A percentile compares a stretch with the other conserved stretches of the same genome.
phyloP scores from a whole-genome alignment of 805 yeast genomes.

The Diddensiella caesifluorescens region DNA sequence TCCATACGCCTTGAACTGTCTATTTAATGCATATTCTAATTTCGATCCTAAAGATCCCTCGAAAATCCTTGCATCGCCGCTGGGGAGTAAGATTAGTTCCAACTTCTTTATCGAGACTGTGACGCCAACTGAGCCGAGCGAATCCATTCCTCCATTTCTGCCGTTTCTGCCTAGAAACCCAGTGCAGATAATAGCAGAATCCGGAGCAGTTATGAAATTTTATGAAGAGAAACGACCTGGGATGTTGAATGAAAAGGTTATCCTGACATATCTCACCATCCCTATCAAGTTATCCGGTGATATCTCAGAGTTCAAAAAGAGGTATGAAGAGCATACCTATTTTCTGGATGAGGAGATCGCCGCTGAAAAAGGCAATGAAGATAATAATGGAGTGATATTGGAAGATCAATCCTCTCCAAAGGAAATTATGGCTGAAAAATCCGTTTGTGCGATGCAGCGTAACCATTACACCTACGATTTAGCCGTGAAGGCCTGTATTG shows the following conservation, averaged over 20 bases:
- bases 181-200: constrained; percentile 58
- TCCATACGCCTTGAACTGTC: constrained; percentile 27
- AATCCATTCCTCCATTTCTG: constrained; percentile 57
- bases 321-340: constrained; percentile 36
- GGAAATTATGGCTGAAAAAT: constrained; percentile 14
- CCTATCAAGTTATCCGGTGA: constrained; percentile 35
- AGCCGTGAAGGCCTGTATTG: constrained; percentile 61
- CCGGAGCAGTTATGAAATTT: constrained; percentile 69
- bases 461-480: constrained; percentile 51
- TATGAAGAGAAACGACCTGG: constrained; percentile 42
- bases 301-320: constrained; percentile 34
- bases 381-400: constrained; percentile 3
- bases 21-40: constrained; percentile 32
- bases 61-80: constrained; percentile 24
- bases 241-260: constrained; percentile 38
- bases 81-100: constrained; percentile 27
- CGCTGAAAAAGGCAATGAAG: constrained; percentile 21
- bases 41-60: constrained; percentile 27
- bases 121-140: constrained; percentile 1
- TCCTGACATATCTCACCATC: constrained; percentile 51
- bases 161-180: constrained; percentile 46
- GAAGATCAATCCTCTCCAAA: too few relatives aligned
- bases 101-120: constrained; percentile 20
- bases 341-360: constrained; percentile 25
- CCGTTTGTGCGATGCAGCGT: constrained; percentile 31